Evolutionary conservation across 75 land plant species (phyloP), one percentile per base, ranked within the genome.

Genomic region (Cryptomeria japonica): DNA sequence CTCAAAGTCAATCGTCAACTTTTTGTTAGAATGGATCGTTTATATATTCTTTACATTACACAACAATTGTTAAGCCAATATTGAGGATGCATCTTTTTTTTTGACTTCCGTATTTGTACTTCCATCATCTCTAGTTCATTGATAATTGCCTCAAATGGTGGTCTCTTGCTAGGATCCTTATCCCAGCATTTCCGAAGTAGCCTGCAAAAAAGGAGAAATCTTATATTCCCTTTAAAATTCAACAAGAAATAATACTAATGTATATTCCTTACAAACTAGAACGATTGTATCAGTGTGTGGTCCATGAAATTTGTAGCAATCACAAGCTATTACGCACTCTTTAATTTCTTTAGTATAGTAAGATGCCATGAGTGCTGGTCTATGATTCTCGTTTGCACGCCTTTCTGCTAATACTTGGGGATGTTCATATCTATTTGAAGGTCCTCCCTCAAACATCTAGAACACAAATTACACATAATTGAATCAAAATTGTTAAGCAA

Each of bases 151-250:
- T 55, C 89, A 86, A 94, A 94, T 77, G 90, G 25, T 38, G 95
- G 95, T 70, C 95, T 89, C 1, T 15, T 16, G 22, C 84, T 84
- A 15, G 95, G 94, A 68, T 91, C 88, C 68, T 85, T 91, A 76
- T 89, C 84, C 95, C 95, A 94, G 92, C 95, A 94, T 19, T 89
- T 87, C 36, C 90, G 86, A 42, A 94, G 88, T 61, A 94, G 91
- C 88, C 95, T 94, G 87, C 36, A 85, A 72, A 34, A 46, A 42
- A n/a, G 31, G 76, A 72, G 76, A 22, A 73, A 73, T 2, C 10
- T 73, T 73, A 12, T 10, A 31, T 73, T 73, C 42, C 79, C 51
- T 44, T 86, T 6, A 22, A 32, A 68, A 86, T 15, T 39, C 38
- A 11, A 37, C 3, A 37, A 70, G 37, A 31, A 86, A 41, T 36